Base-by-base conservation (phyloP, 179 eudicot species). In the Camellia oleifera region DNA sequence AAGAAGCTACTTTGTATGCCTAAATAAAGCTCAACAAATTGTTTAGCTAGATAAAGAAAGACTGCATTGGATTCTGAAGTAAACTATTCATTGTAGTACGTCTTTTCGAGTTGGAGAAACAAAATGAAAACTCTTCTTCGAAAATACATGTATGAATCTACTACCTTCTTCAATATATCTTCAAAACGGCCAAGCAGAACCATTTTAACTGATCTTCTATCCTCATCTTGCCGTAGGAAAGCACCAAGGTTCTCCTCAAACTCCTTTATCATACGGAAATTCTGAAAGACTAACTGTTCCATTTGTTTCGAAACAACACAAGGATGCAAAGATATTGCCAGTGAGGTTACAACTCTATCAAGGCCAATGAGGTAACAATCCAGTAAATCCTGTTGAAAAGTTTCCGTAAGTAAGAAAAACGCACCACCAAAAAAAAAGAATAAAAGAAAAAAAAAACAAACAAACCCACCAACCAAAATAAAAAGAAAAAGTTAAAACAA, bases 281-380 rank as follows among this genome's bases (percentile, higher is more conserved):
- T 95, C 63, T 89, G 83, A 69, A 69, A 63, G 45, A 92, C 87
- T 69, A 89, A 79, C 81, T 74, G 85, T 75, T 89, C 90, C 91
- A 90, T 92, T 77, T 89, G 89, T 67, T 89, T 89, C 40, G 98
- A 88, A 77, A 91, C 83, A 48, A 90, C 85, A 65, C 71, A 52
- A 14, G 91, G 92, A 72, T 88, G 91, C 77, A 90, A 53, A 75
- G 77, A 77, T 79, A 83, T 80, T 12, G 82, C 79, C 69, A 79
- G 82, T 61, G 82, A 83, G 61, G 87, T 67, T 45, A 78, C 76
- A 72, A 77, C 73, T 81, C 91, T 82, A 68, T 79, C 78, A 71
- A 77, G 74, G 60, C 95, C 95, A 74, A 97, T 89, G 80, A 97
- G 95, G 80, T 87, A 82, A 76, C 58, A 46, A 85, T 93, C 98